These are phyloP conservation scores for Cyathus striatus DNA, from an alignment of 768 basidiomycete species.

Conservation along the genomic window DNA sequence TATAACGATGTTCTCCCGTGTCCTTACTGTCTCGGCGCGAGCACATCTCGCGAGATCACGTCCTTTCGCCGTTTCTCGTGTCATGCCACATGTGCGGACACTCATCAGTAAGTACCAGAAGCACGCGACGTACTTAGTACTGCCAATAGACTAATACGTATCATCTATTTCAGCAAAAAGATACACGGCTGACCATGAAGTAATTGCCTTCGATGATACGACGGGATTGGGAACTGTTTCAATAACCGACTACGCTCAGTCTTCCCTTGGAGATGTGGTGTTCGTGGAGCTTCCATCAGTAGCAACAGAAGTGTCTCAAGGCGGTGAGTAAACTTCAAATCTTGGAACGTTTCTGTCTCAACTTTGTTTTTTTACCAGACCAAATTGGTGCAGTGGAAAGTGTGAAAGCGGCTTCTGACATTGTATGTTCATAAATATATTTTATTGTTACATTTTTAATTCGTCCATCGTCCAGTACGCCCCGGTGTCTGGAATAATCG, in stretches of 20 bases:
- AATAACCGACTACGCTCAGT: conserved; percentile 91
- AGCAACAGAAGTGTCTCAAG: conserved; percentile 60
- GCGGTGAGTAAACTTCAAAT: conserved; percentile 49
- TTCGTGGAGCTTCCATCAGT: conserved; percentile 84
- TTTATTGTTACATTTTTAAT: conserved; percentile 7
- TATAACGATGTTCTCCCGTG: too few species aligned
- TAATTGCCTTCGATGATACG: conserved; percentile 69
- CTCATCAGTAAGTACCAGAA: conserved; percentile 50
- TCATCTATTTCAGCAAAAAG: conserved; percentile 64
- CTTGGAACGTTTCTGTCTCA: not conserved
- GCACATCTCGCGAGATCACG: conserved; percentile 19
- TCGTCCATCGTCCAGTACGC: conserved; percentile 58
- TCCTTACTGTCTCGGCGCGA: too few species aligned
- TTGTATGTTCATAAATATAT: conserved; percentile 38
- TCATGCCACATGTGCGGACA: conserved; percentile 31
- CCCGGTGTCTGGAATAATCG: conserved; percentile 81
- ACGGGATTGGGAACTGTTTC: conserved; percentile 76
- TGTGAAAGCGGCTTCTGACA: conserved; percentile 95
- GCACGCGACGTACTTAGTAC: too few species aligned
- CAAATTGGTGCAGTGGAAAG: conserved; percentile 91
- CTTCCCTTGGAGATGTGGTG: conserved; percentile 91
- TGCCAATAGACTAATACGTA: too few species aligned
- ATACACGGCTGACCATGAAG: conserved; percentile 88
- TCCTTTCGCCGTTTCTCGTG: conserved; percentile 4
- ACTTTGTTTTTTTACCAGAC: conserved; percentile 36